Percentiles rank a stretch among this genome's conserved stretches.
These are phyloP conservation scores for Dactylellina drechsleri DNA, from an alignment of 2,329 filamentous ascomycete genomes.

Conservation along the genomic window DNA sequence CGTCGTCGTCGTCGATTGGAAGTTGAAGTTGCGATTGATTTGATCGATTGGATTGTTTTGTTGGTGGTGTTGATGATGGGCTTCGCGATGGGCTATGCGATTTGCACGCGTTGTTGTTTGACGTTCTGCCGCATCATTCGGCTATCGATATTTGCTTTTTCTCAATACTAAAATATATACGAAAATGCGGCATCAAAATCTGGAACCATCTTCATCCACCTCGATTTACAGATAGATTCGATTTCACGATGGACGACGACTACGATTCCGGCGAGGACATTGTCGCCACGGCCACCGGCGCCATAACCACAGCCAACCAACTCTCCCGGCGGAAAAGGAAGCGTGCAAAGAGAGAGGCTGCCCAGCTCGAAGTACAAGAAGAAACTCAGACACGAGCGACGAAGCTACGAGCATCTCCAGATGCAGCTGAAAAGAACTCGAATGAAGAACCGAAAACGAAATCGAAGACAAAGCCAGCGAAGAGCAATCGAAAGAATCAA, in stretches of 20 bases:
- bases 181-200: slow-evolving; percentile 20
- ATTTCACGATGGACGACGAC: slow-evolving; percentile 48
- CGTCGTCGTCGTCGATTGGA: not conserved
- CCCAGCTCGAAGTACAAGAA: slow-evolving; percentile 10
- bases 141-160: not conserved
- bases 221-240: not conserved
- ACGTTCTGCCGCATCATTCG: slow-evolving; percentile 24
- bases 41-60: too few species aligned
- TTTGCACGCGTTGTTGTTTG: slow-evolving; percentile 30
- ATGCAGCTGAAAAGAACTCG: slow-evolving; percentile 19
- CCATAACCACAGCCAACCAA: slow-evolving; percentile 32
- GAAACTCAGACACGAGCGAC: slow-evolving; percentile 13
- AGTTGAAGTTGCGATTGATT: not conserved
- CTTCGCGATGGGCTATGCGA: slow-evolving; percentile 5
- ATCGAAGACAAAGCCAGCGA: slow-evolving; percentile 36
- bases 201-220: not conserved
- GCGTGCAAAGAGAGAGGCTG: slow-evolving; percentile 33
- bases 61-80: too few species aligned
- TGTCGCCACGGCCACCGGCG: slow-evolving; percentile 24
- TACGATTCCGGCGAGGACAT: slow-evolving; percentile 54
- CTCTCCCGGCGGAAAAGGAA: slow-evolving; percentile 49
- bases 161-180: not conserved
- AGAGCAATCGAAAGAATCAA: slow-evolving; percentile 41
- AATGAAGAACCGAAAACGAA: slow-evolving; percentile 6
- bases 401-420: slow-evolving; percentile 31